Evolutionary conservation across 768 basidiomycete species (phyloP).

Genomic region (Leccinum aurantiacum): DNA sequence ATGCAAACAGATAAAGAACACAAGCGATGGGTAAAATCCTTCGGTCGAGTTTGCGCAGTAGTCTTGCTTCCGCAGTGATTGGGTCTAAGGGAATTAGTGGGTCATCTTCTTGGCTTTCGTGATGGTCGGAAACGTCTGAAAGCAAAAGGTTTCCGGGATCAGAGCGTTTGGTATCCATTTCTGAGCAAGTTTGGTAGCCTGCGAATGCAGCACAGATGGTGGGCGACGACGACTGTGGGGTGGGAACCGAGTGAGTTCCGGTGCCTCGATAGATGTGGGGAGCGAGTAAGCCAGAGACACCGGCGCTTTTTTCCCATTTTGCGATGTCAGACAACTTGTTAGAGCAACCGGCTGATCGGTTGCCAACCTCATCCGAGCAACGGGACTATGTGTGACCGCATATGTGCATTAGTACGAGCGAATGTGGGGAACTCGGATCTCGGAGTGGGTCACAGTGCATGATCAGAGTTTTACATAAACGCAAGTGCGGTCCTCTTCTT

Average conservation of each 20-base stretch:
- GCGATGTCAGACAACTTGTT: neutral
- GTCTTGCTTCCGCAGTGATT: conserved; percentile 43
- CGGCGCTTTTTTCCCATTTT: neutral
- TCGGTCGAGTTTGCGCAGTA: conserved; percentile 64
- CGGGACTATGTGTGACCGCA: too few relatives aligned
- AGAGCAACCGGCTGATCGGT: neutral
- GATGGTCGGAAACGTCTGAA: conserved; percentile 3
- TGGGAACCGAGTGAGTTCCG: neutral
- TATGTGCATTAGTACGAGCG: too few relatives aligned
- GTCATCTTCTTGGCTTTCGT: conserved; percentile 16
- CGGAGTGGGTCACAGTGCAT: too few relatives aligned
- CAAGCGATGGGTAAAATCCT: conserved; percentile 73
- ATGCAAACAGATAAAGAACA: conserved; percentile 74
- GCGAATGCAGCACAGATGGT: neutral
- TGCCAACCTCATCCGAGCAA: neutral
- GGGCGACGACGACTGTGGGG: neutral
- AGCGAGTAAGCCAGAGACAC: neutral
- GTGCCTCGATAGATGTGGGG: neutral
- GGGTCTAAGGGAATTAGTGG: conserved; percentile 20
- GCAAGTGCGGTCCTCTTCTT: too few relatives aligned
- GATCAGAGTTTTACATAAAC: too few relatives aligned
- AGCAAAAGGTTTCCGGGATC: conserved; percentile 7
- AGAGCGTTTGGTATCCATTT: conserved; percentile 20
- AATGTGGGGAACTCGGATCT: too few relatives aligned
- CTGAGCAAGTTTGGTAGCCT: neutral